phyloP scores from a whole-genome alignment of 768 basidiomycete genomes.

The Collybia nuda region DNA sequence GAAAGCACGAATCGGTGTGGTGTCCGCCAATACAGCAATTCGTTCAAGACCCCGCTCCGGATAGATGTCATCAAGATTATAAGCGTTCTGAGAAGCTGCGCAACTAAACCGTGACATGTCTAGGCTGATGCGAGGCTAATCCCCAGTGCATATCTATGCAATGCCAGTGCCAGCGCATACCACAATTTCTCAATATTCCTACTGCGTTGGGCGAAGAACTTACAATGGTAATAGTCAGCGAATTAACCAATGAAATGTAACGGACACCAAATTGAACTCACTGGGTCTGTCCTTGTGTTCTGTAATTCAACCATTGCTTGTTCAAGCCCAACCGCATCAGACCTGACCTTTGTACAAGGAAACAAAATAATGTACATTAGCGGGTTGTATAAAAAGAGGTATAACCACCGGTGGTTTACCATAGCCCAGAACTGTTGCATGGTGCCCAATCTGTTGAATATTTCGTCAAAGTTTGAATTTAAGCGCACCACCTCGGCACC shows the following conservation, averaged over 20 bases:
- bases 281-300: background rate
- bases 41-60: too few species aligned
- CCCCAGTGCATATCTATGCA: conserved; percentile 1
- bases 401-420: background rate
- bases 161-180: conserved; percentile 1
- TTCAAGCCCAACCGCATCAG: conserved; percentile 1
- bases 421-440: conserved; percentile 5
- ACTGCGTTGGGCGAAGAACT: too few species aligned
- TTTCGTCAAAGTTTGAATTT: background rate
- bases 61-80: too few species aligned
- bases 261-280: background rate
- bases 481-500: background rate
- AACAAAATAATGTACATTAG: too few species aligned
- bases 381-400: too few species aligned
- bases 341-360: background rate
- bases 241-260: background rate
- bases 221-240: too few species aligned
- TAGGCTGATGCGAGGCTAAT: background rate
- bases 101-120: too few species aligned
- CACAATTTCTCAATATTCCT: conserved; percentile 2
- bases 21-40: too few species aligned
- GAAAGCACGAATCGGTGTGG: too few species aligned
- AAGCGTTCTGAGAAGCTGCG: too few species aligned
- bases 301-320: background rate
- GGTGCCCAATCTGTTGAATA: background rate